phyloP scores from a whole-genome alignment of 768 basidiomycete genomes.

The Termitomyces bulborhizus region DNA sequence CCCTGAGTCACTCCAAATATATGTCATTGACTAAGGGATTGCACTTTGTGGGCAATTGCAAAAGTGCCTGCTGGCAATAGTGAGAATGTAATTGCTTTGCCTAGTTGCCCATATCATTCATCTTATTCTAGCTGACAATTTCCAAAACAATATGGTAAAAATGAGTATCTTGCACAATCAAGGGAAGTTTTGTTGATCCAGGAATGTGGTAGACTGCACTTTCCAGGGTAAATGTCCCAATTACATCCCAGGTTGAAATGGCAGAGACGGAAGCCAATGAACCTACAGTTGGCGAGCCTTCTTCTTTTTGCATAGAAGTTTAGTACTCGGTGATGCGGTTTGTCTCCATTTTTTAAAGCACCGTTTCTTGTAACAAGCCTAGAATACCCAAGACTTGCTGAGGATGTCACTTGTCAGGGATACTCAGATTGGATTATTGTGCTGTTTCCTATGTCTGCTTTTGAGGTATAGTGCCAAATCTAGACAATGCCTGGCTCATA shows the following conservation, averaged over 20 bases:
- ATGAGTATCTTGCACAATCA: neutral
- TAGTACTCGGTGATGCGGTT: neutral
- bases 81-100: conserved; percentile 29
- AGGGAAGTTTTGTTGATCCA: conserved; percentile 11
- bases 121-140: conserved; percentile 51
- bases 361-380: too few relatives aligned
- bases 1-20: too few relatives aligned
- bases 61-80: conserved; percentile 72
- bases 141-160: conserved; percentile 64
- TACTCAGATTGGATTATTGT: too few relatives aligned
- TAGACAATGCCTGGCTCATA: too few relatives aligned
- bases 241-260: conserved; percentile 18
- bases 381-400: too few relatives aligned
- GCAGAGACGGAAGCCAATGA: conserved; percentile 4
- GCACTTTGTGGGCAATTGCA: too few relatives aligned
- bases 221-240: conserved; percentile 22
- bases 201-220: conserved; percentile 20
- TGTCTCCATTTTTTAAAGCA: neutral
- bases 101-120: conserved; percentile 14
- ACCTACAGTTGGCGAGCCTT: neutral
- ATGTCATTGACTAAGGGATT: too few relatives aligned
- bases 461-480: too few relatives aligned
- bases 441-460: neutral
- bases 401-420: too few relatives aligned
- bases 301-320: neutral